phyloP scores from a whole-genome alignment of 257 asterid genomes.

The Nicotiana noctiflora region DNA sequence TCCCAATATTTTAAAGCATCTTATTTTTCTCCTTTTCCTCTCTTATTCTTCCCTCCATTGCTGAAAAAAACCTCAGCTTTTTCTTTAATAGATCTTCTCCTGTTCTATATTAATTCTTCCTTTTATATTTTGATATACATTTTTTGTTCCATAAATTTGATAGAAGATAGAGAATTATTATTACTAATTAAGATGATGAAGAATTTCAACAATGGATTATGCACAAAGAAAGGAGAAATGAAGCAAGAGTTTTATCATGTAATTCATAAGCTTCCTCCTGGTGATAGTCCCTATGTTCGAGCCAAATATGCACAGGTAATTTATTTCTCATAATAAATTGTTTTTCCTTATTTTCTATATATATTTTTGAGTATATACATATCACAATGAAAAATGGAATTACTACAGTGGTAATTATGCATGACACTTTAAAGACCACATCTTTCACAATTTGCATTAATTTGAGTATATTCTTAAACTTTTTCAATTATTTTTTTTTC shows the following conservation, averaged over 20 bases:
- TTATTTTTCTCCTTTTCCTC: neutral
- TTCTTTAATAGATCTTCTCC: neutral
- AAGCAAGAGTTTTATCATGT: slow-evolving; percentile 32
- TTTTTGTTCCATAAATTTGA: neutral
- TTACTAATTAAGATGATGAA: slow-evolving; percentile 17
- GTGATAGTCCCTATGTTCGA: slow-evolving; percentile 82
- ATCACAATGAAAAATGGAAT: no score
- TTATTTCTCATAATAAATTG: neutral
- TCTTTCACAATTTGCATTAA: no score
- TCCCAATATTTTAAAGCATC: slow-evolving; percentile 8
- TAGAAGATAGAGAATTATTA: neutral
- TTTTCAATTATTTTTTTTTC: no score
- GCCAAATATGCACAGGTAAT: slow-evolving; percentile 73
- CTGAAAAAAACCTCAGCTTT: neutral
- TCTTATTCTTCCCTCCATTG: neutral
- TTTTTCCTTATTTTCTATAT: no score
- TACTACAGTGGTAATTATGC: no score
- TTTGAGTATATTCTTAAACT: no score
- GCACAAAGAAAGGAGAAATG: slow-evolving; percentile 26
- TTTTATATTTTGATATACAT: neutral
- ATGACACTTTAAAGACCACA: no score
- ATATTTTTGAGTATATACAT: no score
- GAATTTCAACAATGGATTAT: slow-evolving; percentile 6
- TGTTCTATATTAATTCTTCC: no score
- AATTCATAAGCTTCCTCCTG: slow-evolving; percentile 68